Evolutionary conservation across 352 stramenopile species (phyloP).

Genomic region (Elongisporangium anandrum): DNA sequence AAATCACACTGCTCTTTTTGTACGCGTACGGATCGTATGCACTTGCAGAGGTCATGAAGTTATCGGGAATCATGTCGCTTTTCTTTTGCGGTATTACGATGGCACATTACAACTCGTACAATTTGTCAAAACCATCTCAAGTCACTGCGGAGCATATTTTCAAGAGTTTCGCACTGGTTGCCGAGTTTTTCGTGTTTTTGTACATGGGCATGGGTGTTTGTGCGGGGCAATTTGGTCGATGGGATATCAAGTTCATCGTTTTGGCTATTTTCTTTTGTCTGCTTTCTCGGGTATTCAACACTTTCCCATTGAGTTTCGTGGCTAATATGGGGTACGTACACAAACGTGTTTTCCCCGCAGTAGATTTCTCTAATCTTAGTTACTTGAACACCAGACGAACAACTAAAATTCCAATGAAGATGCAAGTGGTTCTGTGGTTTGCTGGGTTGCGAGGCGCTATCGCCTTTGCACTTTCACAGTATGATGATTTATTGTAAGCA

Average conservation of each 20-base stretch:
- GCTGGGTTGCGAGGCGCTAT: constrained; percentile 86
- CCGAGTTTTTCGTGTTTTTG: constrained; percentile 77
- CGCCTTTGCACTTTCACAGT: constrained; percentile 84
- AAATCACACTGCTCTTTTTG: constrained; percentile 71
- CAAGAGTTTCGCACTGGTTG: constrained; percentile 64
- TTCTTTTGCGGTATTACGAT: constrained; percentile 89
- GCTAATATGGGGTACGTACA: constrained; percentile 44
- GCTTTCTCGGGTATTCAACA: constrained; percentile 91
- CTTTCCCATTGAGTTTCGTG: constrained; percentile 87
- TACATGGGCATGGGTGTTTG: constrained; percentile 80
- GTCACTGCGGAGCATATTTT: constrained; percentile 72
- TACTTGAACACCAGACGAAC: no score
- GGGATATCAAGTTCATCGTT: constrained; percentile 83
- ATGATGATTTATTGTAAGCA: no score
- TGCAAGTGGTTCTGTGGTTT: constrained; percentile 93
- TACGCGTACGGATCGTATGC: constrained; percentile 70
- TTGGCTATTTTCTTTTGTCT: constrained; percentile 84
- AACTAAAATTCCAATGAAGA: constrained; percentile 75
- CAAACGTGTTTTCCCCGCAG: constrained; percentile 2
- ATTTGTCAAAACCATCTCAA: constrained; percentile 61
- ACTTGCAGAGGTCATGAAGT: constrained; percentile 58
- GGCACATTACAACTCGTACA: constrained; percentile 81
- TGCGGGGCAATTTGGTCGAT: constrained; percentile 64
- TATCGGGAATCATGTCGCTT: constrained; percentile 90
- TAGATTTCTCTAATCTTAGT: no score